Evolutionary conservation across 2,329 filamentous ascomycete genomes (phyloP), one percentile per base, ranked within the genome.

Genomic region (Cadophora sp.): DNA sequence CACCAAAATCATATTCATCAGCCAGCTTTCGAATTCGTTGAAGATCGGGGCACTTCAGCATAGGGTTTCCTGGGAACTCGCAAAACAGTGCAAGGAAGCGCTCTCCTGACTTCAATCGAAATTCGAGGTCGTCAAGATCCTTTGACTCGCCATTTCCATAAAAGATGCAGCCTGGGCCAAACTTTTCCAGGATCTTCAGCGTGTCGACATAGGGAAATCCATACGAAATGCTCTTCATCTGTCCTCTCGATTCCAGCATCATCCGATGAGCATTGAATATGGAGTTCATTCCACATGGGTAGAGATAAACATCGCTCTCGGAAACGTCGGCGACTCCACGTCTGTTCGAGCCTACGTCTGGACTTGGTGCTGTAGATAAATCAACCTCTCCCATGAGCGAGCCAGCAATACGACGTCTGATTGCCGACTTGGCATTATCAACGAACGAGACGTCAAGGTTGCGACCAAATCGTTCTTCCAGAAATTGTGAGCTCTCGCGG

Each of bases 171-270:
- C 95, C 95, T 0, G 94, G 91, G 0, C 95, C 96, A 78, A 96
- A 98, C 78, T 98, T 99, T 77, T 98, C 84, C 5, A 98, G 82
- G 59, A 97, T 93, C 78, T 99, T 99, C 64, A 98, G 85, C 0
- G 96, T 97, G 79, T 99, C 96, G 62, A 97, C 93, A 74, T 99
- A 99, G 0, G 96, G 94, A 73, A 99, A 99, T n/a, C 96, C 96
- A 75, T 93, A 97, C 75, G 91, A 94, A 76, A 99, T 89, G 78
- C 93, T 96, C 79, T 92, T 91, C 67, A 87, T 76, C 8, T 84
- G 81, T 3, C 89, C 88, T 45, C 89, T 87, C 0, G 87, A 84
- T 61, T 83, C 81, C 69, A 95, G 81, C 60, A 97, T 82, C 51
- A 87, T 87, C 59, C 91, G 89, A 77, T 99, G 96, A 0, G 92